phyloP scores from a whole-genome alignment of 305 asterid genomes.

The Fraxinus sp. region DNA sequence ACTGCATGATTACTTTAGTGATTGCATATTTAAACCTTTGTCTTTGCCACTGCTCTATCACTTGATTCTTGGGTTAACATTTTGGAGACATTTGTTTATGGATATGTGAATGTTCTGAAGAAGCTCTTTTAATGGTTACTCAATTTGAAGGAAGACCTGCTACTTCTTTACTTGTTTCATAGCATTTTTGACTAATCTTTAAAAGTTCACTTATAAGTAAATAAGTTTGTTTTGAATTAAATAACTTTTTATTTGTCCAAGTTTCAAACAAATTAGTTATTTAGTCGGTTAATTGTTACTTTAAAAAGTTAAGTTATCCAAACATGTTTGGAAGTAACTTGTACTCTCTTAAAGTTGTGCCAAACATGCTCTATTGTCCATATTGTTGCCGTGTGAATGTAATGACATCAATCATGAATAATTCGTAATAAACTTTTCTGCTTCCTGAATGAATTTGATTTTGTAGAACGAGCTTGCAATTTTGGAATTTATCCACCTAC shows the following conservation, averaged over 20 bases:
- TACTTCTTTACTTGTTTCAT: neutral
- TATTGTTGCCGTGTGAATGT: neutral
- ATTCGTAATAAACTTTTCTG: neutral
- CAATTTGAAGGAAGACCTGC: neutral
- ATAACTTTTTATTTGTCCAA: neutral
- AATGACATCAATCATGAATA: neutral
- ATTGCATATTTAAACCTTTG: neutral
- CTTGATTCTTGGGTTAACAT: neutral
- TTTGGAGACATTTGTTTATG: neutral
- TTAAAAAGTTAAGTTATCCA: neutral
- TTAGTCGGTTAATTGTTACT: neutral
- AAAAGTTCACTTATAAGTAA: neutral
- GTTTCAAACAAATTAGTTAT: neutral
- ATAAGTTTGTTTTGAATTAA: too few species aligned
- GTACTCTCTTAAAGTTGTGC: neutral
- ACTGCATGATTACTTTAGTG: neutral
- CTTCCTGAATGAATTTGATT: conserved; percentile 17
- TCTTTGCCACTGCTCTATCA: neutral
- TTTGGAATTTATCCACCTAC: conserved; percentile 86
- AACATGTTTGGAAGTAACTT: neutral
- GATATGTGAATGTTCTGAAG: neutral
- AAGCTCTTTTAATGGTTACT: neutral
- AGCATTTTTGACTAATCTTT: neutral
- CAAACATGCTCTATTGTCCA: neutral
- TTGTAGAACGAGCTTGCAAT: conserved; percentile 95